A percentile compares a stretch with the other conserved stretches of the same genome.
These are phyloP conservation scores for Penicillium nucicola DNA, from an alignment of 495 filamentous ascomycete genomes.

Conservation along the genomic window DNA sequence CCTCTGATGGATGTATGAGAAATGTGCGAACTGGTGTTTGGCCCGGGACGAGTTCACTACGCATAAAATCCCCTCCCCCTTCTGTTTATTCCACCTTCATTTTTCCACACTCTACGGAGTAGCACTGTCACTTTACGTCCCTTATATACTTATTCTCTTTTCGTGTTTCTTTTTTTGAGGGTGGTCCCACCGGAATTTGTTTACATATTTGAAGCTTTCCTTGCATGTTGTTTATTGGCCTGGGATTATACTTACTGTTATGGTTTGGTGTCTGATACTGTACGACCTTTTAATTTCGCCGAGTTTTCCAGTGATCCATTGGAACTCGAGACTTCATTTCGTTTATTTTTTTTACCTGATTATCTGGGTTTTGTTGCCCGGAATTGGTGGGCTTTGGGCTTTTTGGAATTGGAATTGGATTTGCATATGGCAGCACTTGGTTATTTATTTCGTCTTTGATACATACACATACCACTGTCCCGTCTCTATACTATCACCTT, in stretches of 20 bases:
- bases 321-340: conserved; percentile 12
- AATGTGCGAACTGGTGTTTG: conserved; percentile 24
- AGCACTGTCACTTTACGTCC: conserved; percentile 16
- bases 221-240: conserved; percentile 30
- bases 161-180: conserved; percentile 23
- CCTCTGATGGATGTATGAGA: conserved; percentile 25
- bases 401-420: too few species aligned
- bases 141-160: conserved; percentile 15
- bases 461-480: conserved; percentile 18
- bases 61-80: conserved; percentile 13
- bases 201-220: conserved; percentile 30
- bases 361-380: neutral
- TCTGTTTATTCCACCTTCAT: conserved; percentile 3
- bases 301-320: conserved; percentile 3
- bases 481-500: conserved; percentile 14
- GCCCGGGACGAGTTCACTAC: conserved; percentile 22
- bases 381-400: conserved; percentile 1
- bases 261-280: conserved; percentile 15
- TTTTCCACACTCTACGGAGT: conserved; percentile 7
- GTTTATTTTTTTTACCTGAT: conserved; percentile 2
- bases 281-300: conserved; percentile 24
- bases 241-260: conserved; percentile 15
- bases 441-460: conserved; percentile 6
- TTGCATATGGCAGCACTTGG: conserved; percentile 24
- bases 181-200: conserved; percentile 18